phyloP scores from a whole-genome alignment of 805 yeast genomes.

The Saccharomycopsis fibuligera region DNA sequence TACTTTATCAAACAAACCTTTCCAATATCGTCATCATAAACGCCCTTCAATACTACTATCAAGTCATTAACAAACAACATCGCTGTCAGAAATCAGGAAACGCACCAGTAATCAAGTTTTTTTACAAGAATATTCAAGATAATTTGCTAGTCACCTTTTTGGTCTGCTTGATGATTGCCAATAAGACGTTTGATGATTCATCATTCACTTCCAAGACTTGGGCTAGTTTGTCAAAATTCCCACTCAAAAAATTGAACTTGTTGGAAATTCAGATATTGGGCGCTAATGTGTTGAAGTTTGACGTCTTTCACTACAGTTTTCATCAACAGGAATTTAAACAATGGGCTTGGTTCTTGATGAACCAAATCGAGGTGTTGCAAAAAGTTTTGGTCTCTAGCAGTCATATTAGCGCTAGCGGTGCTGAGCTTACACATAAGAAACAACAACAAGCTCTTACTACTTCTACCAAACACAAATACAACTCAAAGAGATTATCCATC shows the following conservation, averaged over 20 bases:
- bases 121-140: slow-evolving; percentile 16
- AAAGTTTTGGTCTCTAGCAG: neutral
- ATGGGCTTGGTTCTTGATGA: neutral
- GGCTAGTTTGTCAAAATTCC: slow-evolving; percentile 30
- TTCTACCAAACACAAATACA: neutral
- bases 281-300: slow-evolving; percentile 7
- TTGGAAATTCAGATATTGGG: slow-evolving; percentile 13
- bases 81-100: too few relatives aligned
- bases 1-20: slow-evolving; percentile 18
- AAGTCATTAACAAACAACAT: slow-evolving; percentile 1
- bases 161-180: slow-evolving; percentile 30
- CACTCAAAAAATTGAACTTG: slow-evolving; percentile 17
- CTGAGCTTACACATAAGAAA: neutral
- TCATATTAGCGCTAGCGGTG: neutral
- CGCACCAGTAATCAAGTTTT: slow-evolving; percentile 2
- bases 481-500: slow-evolving; percentile 3
- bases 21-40: slow-evolving; percentile 14
- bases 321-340: neutral
- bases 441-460: neutral
- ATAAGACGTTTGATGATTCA: slow-evolving; percentile 44
- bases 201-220: slow-evolving; percentile 47
- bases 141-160: slow-evolving; percentile 25
- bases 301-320: slow-evolving; percentile 6
- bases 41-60: slow-evolving; percentile 9
- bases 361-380: neutral